Conservation (phyloP, 108 stramenopile species). For the Cylindrotheca closterium region DNA sequence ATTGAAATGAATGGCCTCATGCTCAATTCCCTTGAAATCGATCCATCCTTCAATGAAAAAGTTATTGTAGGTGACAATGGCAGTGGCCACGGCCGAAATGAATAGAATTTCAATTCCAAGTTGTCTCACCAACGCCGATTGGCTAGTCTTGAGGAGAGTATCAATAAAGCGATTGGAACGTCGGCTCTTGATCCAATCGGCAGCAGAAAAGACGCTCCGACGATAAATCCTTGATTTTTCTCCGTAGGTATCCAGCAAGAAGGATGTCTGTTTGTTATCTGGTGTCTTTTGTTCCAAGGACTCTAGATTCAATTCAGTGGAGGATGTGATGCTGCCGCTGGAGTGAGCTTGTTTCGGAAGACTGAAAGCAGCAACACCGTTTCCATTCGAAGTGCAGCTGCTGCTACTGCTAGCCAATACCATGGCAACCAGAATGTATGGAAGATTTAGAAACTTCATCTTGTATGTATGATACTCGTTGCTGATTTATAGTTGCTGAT, state of each 20-base stretch:
- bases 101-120: slow-evolving; percentile 36
- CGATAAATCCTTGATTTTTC: slow-evolving; percentile 42
- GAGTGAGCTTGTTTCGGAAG: no score
- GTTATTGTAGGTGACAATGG: slow-evolving; percentile 38
- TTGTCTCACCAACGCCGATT: slow-evolving; percentile 50
- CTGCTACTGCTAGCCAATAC: no score
- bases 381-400: no score
- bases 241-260: slow-evolving; percentile 25
- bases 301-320: slow-evolving; percentile 2
- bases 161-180: slow-evolving; percentile 37
- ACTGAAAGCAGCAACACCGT: no score
- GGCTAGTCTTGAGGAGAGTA: slow-evolving; percentile 28
- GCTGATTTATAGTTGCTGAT: no score
- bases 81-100: slow-evolving; percentile 28
- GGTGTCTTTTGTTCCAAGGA: slow-evolving; percentile 1
- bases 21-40: slow-evolving; percentile 1
- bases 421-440: background rate
- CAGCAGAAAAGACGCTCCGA: slow-evolving; percentile 37
- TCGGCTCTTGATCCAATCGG: slow-evolving; percentile 48
- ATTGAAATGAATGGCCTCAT: background rate
- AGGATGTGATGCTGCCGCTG: background rate
- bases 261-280: slow-evolving; percentile 22
- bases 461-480: background rate
- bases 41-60: slow-evolving; percentile 13
- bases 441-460: background rate